phyloP scores from a whole-genome alignment of 129 eudicot genomes.

The Chrysanthemum lavandulifolium region DNA sequence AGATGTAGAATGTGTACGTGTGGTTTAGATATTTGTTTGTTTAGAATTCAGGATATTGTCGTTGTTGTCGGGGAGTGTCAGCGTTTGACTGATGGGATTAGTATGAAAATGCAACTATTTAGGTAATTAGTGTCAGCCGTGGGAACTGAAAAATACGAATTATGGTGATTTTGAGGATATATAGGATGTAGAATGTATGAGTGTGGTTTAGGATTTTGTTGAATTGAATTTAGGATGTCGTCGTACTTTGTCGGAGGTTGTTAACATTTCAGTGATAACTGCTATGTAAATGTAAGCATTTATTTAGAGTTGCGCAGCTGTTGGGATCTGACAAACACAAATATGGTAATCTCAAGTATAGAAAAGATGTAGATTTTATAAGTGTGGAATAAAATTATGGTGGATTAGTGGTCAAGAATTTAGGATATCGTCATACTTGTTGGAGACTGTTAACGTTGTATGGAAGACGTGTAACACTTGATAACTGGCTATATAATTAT shows the following conservation, averaged over 20 bases:
- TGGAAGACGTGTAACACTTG: neutral
- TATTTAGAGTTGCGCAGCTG: neutral
- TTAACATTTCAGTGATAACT: neutral
- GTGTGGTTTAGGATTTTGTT: neutral
- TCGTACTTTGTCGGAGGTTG: neutral
- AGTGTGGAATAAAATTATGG: neutral
- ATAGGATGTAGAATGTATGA: neutral
- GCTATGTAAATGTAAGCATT: neutral
- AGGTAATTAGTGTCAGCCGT: neutral
- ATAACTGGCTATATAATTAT: neutral
- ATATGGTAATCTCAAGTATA: constrained; percentile 8
- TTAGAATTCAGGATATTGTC: neutral
- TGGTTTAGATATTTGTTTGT: neutral
- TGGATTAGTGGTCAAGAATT: neutral
- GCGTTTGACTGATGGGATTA: neutral
- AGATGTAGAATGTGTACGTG: neutral
- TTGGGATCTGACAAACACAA: neutral
- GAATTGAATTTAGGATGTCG: neutral
- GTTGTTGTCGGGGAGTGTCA: neutral
- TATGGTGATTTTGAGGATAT: constrained; percentile 12
- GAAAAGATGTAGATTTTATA: neutral
- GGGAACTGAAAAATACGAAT: constrained; percentile 1
- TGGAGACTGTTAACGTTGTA: neutral
- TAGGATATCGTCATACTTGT: neutral
- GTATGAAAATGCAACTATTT: too few relatives aligned